Base-by-base conservation (phyloP, 208 protist genomes). In the Leishmania braziliensis region DNA sequence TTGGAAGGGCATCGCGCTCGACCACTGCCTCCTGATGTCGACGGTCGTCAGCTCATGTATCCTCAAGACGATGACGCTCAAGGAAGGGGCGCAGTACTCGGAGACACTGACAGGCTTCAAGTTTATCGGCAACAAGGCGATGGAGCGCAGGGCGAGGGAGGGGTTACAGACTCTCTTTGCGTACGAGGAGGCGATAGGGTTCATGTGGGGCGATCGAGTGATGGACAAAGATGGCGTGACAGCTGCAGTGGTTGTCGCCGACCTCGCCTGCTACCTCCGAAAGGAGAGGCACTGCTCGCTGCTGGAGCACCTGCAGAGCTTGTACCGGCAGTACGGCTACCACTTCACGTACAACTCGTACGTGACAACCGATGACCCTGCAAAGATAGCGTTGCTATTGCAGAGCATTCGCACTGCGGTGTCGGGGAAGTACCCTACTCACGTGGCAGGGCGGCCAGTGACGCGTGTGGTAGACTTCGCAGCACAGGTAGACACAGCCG, bases 41-140 rank as follows among this genome's bases (percentile, higher is more conserved):
- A 96, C 92, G 63, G 92, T 91, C n/a, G 95, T 98, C n/a, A 96
- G 91, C 80, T 92, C 86, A 54, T 90, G 78, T 71, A 93, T 99
- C 75, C 88, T 99, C 3, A 75, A 84, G 50, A 90, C 95, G 26
- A 99, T 99, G 87, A 97, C 97, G 6, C 78, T 88, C 46, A 91
- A 88, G 51, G 98, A 99, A 82, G 98, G 98, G 0, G 92, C 98
- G 62, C 62, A 85, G 39, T 98, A 94, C 83, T 86, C 95, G 70
- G 98, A 99, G 75, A 99, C 97, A 12, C 90, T 99, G 62, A 99
- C 99, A 36, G 99, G 99, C 43, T 99, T 99, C 90, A 99, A 99
- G 88, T 99, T 98, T 95, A 97, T 99, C 79, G 99, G 98, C 79
- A 98, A 95, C 86, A 70, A 88, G 14, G 92, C 96, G 5, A 65